Base-by-base conservation (phyloP, 2,329 filamentous ascomycete genomes). In the Mollisia scopiformis region DNA sequence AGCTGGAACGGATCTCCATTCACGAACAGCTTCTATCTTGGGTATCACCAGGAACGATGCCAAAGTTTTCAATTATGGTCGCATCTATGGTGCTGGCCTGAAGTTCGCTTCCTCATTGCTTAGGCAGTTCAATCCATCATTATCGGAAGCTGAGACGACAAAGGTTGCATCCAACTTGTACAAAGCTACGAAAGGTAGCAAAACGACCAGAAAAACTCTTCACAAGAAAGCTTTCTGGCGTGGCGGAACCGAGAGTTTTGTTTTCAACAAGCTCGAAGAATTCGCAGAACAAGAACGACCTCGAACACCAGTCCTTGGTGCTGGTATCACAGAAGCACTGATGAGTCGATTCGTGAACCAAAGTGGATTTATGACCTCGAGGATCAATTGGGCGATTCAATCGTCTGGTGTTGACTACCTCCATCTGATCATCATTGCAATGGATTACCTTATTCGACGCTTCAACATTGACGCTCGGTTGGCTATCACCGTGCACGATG, bases 341-440 rank as follows among this genome's bases (percentile, higher is more conserved):
- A 96, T 96, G 89, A 84, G 88, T 56, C 88, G 91, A 16, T 96
- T 90, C 72, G 88, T 99, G 69, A 91, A 85, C 75, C 95, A 92
- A 72, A 93, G 93, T 35, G 92, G 89, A 23, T 99, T 97, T 77
- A 89, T 99, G 79, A 97, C 95, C 1, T 96, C 91, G 19, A 89
- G 96, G 33, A 98, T 99, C 77, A 99, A 99, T 74, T 99, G 95
- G 95, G 95, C 95, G 2, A 98, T 99, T 68, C 95, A 99, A 72
- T 97, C 93, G 0, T 96, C 92, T 0, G 95, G 96, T 5, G 94
- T 98, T 3, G 96, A 99, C 75, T 99, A 99, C 75, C 84, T 99
- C 1, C 95, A 99, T 72, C 86, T 99, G 4, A 84, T 99, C 19
- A 92, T 99, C 65, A 86, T 98, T 2, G 84, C 88, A 14, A 99